phyloP scores from a whole-genome alignment of 1,284 basidiomycete species.

The Austropuccinia psidii region DNA sequence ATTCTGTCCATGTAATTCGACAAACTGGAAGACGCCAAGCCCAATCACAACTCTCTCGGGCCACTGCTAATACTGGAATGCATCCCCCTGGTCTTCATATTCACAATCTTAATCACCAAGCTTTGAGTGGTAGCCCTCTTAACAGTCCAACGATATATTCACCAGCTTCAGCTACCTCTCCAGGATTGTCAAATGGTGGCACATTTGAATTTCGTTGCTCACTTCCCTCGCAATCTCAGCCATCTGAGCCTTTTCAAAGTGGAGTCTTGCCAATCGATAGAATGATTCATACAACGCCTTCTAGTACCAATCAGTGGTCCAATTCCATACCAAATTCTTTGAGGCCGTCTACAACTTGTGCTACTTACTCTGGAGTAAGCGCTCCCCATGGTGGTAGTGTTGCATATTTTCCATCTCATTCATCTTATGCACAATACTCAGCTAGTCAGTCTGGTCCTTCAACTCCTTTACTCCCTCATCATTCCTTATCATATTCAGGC shows the following conservation, averaged over 20 bases:
- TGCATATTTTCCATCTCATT: slow-evolving; percentile 3
- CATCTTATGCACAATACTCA: slow-evolving; percentile 1
- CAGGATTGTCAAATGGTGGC: background rate
- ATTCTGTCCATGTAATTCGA: slow-evolving; percentile 27
- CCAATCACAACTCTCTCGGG: slow-evolving; percentile 13
- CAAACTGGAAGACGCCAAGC: slow-evolving; percentile 26
- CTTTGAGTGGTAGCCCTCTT: background rate
- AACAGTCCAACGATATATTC: background rate
- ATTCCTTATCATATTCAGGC: background rate
- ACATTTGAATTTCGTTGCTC: slow-evolving; percentile 12
- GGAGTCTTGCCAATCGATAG: background rate
- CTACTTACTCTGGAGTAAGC: background rate
- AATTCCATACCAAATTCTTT: background rate
- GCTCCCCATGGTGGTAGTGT: background rate
- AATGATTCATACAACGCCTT: background rate
- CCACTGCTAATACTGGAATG: slow-evolving; percentile 14
- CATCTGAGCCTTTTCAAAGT: background rate
- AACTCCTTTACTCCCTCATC: slow-evolving; percentile 4
- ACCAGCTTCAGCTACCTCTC: background rate
- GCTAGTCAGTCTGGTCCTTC: slow-evolving; percentile 1
- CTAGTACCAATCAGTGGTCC: slow-evolving; percentile 9
- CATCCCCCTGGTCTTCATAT: background rate
- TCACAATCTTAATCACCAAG: background rate
- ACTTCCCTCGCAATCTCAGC: background rate
- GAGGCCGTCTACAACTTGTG: background rate